Percentiles rank a stretch among this genome's conserved stretches.
phyloP scores from a whole-genome alignment of 768 basidiomycete species.

The Lactarius sanguifluus region DNA sequence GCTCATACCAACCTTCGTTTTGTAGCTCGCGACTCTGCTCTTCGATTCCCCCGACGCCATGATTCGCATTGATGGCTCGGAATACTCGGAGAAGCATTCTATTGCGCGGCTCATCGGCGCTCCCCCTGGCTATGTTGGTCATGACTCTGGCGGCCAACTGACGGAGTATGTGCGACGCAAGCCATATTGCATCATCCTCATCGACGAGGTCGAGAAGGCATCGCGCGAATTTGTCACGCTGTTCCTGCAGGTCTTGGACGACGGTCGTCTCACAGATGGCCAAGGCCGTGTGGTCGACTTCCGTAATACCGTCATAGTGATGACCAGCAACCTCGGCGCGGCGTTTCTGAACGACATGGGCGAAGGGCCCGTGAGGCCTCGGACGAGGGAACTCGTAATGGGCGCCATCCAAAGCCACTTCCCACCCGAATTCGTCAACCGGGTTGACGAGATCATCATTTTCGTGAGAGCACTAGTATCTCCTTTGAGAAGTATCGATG shows the following conservation, averaged over 20 bases:
- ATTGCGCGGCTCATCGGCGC: conserved; percentile 68
- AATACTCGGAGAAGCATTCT: conserved; percentile 85
- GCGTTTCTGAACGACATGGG: conserved; percentile 71
- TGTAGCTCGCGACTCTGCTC: conserved; percentile 78
- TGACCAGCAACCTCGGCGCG: conserved; percentile 92
- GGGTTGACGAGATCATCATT: conserved; percentile 83
- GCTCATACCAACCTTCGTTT: conserved; percentile 24
- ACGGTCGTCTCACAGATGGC: conserved; percentile 88
- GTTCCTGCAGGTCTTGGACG: conserved; percentile 85
- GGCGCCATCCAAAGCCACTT: conserved; percentile 79
- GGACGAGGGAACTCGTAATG: conserved; percentile 69
- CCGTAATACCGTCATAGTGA: conserved; percentile 89
- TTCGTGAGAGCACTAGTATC: conserved; percentile 46
- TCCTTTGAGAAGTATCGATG: conserved; percentile 29
- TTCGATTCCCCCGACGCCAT: conserved; percentile 92
- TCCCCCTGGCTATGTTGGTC: conserved; percentile 91
- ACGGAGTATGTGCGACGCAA: conserved; percentile 92
- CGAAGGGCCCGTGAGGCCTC: conserved; percentile 62
- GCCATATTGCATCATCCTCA: conserved; percentile 82
- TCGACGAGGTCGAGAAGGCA: conserved; percentile 92
- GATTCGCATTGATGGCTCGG: conserved; percentile 90
- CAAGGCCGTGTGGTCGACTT: conserved; percentile 90
- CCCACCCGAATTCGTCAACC: conserved; percentile 91
- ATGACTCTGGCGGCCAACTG: conserved; percentile 86
- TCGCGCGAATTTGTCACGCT: conserved; percentile 66